Conservation (phyloP, 495 filamentous ascomycete species). For the Podospora pseudocomata region DNA sequence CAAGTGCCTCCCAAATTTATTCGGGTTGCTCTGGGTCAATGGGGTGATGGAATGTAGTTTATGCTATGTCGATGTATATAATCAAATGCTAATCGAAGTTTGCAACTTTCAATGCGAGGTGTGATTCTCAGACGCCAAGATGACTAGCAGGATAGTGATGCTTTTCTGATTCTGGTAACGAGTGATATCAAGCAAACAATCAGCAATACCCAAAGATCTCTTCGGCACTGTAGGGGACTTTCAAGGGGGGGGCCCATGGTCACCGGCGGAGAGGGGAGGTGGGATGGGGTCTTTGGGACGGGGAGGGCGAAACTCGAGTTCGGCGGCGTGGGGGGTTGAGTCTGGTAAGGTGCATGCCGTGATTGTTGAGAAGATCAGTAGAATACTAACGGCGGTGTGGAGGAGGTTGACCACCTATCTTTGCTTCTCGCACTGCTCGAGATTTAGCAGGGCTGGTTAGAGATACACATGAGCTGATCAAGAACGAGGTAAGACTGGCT, state of each 20-base stretch:
- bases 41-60: neutral
- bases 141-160: too few species aligned
- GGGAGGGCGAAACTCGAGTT: neutral
- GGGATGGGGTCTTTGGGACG: neutral
- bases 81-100: too few species aligned
- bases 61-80: too few species aligned
- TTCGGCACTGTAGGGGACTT: neutral
- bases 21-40: neutral
- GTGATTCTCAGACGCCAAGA: too few species aligned
- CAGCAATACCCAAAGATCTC: neutral
- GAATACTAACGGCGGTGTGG: neutral
- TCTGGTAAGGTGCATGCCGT: neutral
- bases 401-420: neutral
- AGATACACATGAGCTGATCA: neutral
- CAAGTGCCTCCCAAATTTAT: slow-evolving; percentile 5
- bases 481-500: too few species aligned
- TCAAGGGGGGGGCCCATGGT: neutral
- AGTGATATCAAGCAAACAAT: too few species aligned
- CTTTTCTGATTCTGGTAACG: too few species aligned
- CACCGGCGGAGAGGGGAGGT: neutral
- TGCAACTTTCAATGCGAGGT: too few species aligned
- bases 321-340: neutral
- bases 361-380: neutral
- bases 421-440: neutral
- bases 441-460: neutral